Base-by-base conservation (phyloP, 495 filamentous ascomycete genomes). In the Cladorrhinum samala region DNA sequence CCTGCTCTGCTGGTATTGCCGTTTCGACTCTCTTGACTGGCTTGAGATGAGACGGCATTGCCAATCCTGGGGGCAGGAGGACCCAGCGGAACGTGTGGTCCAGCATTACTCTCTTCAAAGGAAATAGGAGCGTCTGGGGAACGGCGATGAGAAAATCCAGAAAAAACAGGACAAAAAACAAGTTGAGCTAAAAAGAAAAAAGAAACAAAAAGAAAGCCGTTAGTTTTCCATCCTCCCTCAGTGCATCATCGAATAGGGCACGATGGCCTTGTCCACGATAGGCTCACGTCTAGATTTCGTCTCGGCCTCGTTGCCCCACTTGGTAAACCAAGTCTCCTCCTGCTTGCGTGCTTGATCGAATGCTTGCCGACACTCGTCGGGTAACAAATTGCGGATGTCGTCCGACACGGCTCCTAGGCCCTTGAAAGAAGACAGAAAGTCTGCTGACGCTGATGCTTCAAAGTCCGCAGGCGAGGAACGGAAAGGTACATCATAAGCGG, bases 241-340 rank as follows among this genome's bases (percentile, higher is more conserved):
- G 30, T 47, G 45, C 56, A 60, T 63, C 58, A 66, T 71, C 23
- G 59, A 64, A 52, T 76, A 78, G 6, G 75, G 74, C 47, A 79
- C 75, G 46, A 78, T 71, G n/a, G 76, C 77, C 63, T 79, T 79
- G 53, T 81, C 78, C 47, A 81, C 75, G 36, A 74, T 68, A 5
- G 76, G 77, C 27, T 66, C 61, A 43, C 69, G 60, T 46, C 77
- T 66, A 33, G 66, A 67, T 7, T 58, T 66, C 46, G 79, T 77
- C 4, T 67, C 57, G 5, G 64, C 68, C 65, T 94, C 90, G 2
- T 76, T 75, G 27, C 75, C 75, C 88, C 88, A 93, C 23, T 68
- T 77, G 14, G 65, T 68, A 68, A 88, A 90, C 91, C 91, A 96
- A 42, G 76, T 68, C 41, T 64, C 67, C 60, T 94, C 88, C 18